Conservation (phyloP, 2,329 filamentous ascomycete species). For the Monilinia laxa region DNA sequence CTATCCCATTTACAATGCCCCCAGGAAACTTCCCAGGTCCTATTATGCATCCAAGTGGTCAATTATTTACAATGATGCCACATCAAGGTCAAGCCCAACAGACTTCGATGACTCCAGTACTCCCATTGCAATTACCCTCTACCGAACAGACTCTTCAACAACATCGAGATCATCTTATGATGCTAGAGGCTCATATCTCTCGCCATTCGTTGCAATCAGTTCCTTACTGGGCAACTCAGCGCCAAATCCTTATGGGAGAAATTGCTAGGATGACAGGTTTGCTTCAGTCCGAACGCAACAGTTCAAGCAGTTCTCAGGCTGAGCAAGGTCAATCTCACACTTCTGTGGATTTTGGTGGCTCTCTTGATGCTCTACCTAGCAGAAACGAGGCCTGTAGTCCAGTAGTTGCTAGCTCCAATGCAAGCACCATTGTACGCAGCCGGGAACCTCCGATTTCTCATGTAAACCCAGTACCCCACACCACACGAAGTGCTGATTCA, state of each 20-base stretch:
- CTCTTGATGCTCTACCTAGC: neutral
- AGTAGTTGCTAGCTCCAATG: neutral
- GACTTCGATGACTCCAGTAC: conserved; percentile 1
- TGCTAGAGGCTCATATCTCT: conserved; percentile 57
- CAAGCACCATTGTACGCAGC: neutral
- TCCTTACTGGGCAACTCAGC: conserved; percentile 49
- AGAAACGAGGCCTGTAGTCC: neutral
- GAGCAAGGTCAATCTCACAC: neutral
- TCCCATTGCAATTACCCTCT: conserved; percentile 24
- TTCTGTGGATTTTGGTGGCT: neutral
- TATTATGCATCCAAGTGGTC: conserved; percentile 29
- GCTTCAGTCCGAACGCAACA: conserved; percentile 1
- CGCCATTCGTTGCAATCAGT: conserved; percentile 50
- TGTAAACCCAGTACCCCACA: neutral
- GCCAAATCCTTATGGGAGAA: conserved; percentile 43
- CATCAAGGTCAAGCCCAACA: conserved; percentile 5
- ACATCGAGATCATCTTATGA: conserved; percentile 54
- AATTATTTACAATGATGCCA: conserved; percentile 28
- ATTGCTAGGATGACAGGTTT: conserved; percentile 4
- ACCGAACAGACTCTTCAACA: conserved; percentile 36
- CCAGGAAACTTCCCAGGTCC: conserved; percentile 23
- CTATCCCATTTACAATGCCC: conserved; percentile 23
- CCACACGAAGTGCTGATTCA: conserved; percentile 10
- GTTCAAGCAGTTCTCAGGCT: neutral
- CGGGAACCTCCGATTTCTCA: conserved; percentile 1